Evolutionary conservation across 179 eudicot species (phyloP), one percentile per base, ranked within the genome.

Genomic region (Silene noctiflora): DNA sequence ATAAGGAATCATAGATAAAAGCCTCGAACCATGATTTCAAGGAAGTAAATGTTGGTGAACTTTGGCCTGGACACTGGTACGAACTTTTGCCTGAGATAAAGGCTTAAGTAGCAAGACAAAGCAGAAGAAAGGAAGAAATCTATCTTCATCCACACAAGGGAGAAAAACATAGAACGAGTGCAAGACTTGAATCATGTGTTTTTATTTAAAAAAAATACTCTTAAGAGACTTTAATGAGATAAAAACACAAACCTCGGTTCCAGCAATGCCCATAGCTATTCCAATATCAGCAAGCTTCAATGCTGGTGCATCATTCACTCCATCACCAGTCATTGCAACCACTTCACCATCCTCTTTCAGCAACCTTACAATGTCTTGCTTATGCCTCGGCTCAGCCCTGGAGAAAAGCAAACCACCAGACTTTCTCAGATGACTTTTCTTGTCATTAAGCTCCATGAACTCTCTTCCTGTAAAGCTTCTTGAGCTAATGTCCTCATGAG

Each of bases 311-410:
- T 94, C 98, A 84, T 94, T 94, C 14, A 94, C 98, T 55, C 98
- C 98, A 80, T 94, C 98, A 42, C 98, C 98, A 53, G 98, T 92
- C 98, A 94, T 94, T 55, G 98, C 98, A 81, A 94, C 97, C 71
- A 94, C 97, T 86, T 94, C 98, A 44, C 97, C 98, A n/a, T 85
- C 90, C 77, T 92, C 98, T 79, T 85, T 85, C 70, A 85, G 86
- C 82, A 85, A 79, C 63, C 85, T 81, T 76, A 85, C 88, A 25
- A 85, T 85, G 46, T 85, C 88, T 70, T 83, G 88, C 73, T 85
- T 85, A 77, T 85, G 88, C 78, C 83, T 83, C 6, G 88, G 88
- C 79, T 85, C 88, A 75, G 88, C 88, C 83, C 88, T 85, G 56
- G 86, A 83, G 83, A 85, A 83, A 22, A 85, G 80, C 76, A 85